phyloP scores from a whole-genome alignment of 129 eudicot species.

The Artemisia argyi region DNA sequence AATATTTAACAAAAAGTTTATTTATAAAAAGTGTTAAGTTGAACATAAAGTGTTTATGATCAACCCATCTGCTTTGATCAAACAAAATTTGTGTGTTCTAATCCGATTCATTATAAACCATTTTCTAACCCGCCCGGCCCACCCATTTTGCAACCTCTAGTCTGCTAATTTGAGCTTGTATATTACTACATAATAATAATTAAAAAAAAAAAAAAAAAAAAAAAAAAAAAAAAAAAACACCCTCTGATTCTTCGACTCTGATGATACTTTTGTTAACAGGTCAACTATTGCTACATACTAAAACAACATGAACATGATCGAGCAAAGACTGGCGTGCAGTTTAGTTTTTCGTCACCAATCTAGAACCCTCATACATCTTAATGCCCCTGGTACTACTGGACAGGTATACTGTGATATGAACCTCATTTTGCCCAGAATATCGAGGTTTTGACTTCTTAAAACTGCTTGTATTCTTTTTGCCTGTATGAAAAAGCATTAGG shows the following conservation, averaged over 20 bases:
- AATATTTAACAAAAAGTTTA: no score
- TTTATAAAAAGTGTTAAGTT: no score
- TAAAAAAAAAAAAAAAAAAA: no score
- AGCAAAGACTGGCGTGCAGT: constrained; percentile 86
- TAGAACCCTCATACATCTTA: constrained; percentile 27
- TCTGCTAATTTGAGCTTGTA: background rate
- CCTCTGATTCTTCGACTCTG: background rate
- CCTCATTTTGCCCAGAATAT: background rate
- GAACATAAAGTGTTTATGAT: no score
- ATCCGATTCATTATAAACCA: no score
- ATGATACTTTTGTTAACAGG: constrained; percentile 37
- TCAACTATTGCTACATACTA: constrained; percentile 83
- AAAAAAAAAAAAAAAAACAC: no score
- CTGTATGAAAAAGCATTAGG: background rate
- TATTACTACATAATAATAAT: background rate
- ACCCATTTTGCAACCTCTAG: no score
- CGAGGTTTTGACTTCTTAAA: background rate
- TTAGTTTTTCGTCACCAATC: constrained; percentile 72
- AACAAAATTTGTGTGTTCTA: no score
- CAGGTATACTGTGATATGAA: constrained; percentile 12
- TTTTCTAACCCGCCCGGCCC: no score
- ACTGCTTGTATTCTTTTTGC: constrained; percentile 6
- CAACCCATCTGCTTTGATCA: no score
- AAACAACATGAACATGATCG: constrained; percentile 61
- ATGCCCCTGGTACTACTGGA: constrained; percentile 3